These are phyloP conservation scores for Microdochium nivale DNA, from an alignment of 2,329 filamentous ascomycete genomes.

Conservation along the genomic window DNA sequence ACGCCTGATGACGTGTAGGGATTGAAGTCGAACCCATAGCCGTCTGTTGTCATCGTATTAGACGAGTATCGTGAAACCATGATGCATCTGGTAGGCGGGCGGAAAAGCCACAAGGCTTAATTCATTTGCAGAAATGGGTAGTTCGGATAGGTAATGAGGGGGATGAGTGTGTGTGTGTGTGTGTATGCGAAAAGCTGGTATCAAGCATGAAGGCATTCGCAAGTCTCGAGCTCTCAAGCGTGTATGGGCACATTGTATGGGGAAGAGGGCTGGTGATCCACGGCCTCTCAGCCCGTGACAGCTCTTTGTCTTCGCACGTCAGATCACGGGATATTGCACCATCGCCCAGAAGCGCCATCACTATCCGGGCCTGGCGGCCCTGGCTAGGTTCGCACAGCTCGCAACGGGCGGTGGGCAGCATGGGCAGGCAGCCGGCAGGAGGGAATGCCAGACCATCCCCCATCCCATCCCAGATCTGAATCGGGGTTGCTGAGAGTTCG, in stretches of 20 bases:
- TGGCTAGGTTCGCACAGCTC: constrained; percentile 5
- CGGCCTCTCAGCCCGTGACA: background rate
- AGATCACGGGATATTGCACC: constrained; percentile 56
- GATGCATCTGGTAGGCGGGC: constrained; percentile 8
- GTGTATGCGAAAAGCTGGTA: background rate
- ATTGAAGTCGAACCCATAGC: constrained; percentile 48
- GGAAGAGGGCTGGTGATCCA: constrained; percentile 5
- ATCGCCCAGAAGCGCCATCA: constrained; percentile 33
- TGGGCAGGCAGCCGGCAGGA: background rate
- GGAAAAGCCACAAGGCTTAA: constrained; percentile 11
- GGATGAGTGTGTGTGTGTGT: background rate
- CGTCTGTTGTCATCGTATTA: constrained; percentile 46
- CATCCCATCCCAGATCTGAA: background rate
- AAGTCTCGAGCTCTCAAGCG: background rate
- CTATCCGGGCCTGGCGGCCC: constrained; percentile 16
- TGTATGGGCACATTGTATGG: constrained; percentile 1
- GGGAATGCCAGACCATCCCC: background rate
- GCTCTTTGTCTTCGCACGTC: constrained; percentile 12
- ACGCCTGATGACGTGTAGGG: constrained; percentile 42
- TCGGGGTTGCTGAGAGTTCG: background rate
- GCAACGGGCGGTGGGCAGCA: background rate
- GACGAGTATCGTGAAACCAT: constrained; percentile 10
- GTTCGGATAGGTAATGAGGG: background rate
- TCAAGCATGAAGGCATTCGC: background rate
- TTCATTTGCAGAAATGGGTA: background rate